phyloP scores from a whole-genome alignment of 176 grass and related monocot genomes.

The Carex pumila region DNA sequence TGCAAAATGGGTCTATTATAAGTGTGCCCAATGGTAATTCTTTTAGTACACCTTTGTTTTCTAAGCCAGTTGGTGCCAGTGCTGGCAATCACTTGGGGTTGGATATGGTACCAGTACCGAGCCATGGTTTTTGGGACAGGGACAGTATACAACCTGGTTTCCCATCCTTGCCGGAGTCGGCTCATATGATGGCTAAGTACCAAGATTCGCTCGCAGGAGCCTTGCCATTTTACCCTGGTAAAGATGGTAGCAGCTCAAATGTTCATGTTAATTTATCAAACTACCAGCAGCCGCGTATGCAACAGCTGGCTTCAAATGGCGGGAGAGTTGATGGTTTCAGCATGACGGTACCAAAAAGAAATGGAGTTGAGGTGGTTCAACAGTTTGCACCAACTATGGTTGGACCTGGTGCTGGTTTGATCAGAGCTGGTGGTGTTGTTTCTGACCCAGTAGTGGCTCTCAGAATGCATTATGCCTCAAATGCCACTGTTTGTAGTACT shows the following conservation, averaged over 20 bases:
- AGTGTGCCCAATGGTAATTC: conserved; percentile 7
- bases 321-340: conserved; percentile 16
- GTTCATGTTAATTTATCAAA: conserved; percentile 9
- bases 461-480: conserved; percentile 39
- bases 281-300: conserved; percentile 32
- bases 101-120: not conserved
- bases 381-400: conserved; percentile 9
- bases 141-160: conserved; percentile 27
- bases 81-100: conserved; percentile 4
- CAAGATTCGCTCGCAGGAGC: conserved; percentile 11
- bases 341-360: conserved; percentile 10
- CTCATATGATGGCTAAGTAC: conserved; percentile 5
- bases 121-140: conserved; percentile 25
- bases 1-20: not conserved
- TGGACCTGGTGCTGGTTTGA: conserved; percentile 14
- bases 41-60: not conserved
- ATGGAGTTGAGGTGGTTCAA: not conserved
- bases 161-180: conserved; percentile 21
- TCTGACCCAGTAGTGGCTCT: conserved; percentile 36
- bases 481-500: not conserved
- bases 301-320: conserved; percentile 25
- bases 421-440: conserved; percentile 18
- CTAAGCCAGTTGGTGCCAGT: not conserved
- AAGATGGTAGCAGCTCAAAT: conserved; percentile 18
- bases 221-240: conserved; percentile 8